A percentile compares a stretch with the other conserved stretches of the same genome.
Conservation (phyloP, 495 filamentous ascomycete species). For the Wilcoxina mikolae region DNA sequence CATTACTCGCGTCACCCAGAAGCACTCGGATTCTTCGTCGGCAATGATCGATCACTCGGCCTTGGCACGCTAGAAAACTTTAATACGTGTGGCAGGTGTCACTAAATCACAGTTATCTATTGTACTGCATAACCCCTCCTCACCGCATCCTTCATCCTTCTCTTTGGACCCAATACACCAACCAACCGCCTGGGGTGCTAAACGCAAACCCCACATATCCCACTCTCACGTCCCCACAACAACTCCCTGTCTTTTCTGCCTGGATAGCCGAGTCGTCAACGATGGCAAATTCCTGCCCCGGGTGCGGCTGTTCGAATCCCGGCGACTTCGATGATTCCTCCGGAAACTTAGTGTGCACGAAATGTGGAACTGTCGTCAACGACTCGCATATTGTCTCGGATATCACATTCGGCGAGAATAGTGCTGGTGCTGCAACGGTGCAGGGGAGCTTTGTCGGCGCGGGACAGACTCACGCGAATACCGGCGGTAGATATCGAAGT, state of each 20-base stretch:
- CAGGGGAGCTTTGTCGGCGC: constrained; percentile 78
- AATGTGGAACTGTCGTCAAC: constrained; percentile 67
- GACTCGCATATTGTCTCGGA: constrained; percentile 82
- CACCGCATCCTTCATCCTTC: no score
- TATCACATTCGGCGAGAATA: constrained; percentile 71
- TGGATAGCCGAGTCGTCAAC: constrained; percentile 2
- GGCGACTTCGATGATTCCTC: constrained; percentile 27
- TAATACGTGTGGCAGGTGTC: no score
- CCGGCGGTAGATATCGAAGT: constrained; percentile 41
- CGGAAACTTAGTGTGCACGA: constrained; percentile 45
- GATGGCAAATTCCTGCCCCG: constrained; percentile 11
- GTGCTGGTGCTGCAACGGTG: constrained; percentile 72
- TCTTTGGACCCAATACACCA: no score
- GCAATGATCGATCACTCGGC: no score
- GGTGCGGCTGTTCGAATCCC: constrained; percentile 28
- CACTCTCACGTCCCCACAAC: no score
- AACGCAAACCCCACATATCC: no score
- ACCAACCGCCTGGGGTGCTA: no score
- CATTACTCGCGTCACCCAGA: no score
- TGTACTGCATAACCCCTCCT: no score
- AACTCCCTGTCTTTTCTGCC: neutral
- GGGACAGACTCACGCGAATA: constrained; percentile 54
- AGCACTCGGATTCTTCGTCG: no score
- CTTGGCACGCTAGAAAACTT: no score
- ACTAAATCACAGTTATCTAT: no score